Conservation (phyloP, 1,139 yeast species). For the Hemisphaericaspora lyxosophila region DNA sequence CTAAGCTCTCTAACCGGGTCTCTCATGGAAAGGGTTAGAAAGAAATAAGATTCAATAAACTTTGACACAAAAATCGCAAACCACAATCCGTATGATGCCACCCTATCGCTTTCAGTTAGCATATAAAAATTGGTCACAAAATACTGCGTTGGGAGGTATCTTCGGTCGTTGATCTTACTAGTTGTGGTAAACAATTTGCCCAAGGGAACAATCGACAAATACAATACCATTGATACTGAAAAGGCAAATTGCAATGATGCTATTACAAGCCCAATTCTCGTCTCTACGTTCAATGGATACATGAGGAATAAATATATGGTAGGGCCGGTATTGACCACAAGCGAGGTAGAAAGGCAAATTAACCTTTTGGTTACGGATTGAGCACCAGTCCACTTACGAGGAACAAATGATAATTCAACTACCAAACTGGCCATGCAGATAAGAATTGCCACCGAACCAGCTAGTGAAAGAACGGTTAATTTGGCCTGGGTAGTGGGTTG, state of each 20-base stretch:
- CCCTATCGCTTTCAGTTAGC: slow-evolving; percentile 36
- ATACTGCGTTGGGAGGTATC: slow-evolving; percentile 31
- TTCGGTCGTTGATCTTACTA: slow-evolving; percentile 18
- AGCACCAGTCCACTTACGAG: slow-evolving; percentile 57
- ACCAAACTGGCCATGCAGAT: slow-evolving; percentile 44
- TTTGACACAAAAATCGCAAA: slow-evolving; percentile 44
- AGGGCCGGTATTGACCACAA: slow-evolving; percentile 38
- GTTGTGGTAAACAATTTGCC: slow-evolving; percentile 36
- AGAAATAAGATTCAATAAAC: slow-evolving; percentile 52
- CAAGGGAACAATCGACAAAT: slow-evolving; percentile 48
- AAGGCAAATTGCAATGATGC: slow-evolving; percentile 45
- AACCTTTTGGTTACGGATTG: slow-evolving; percentile 41
- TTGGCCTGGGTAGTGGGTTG: slow-evolving; percentile 48
- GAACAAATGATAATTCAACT: slow-evolving; percentile 50
- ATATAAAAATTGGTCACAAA: slow-evolving; percentile 39
- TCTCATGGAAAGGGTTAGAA: slow-evolving; percentile 45
- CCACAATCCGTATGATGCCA: slow-evolving; percentile 51
- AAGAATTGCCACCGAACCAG: slow-evolving; percentile 48
- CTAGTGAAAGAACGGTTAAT: slow-evolving; percentile 50
- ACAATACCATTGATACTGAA: slow-evolving; percentile 42
- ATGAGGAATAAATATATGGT: slow-evolving; percentile 37
- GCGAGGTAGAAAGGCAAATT: slow-evolving; percentile 25
- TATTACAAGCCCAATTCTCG: slow-evolving; percentile 33
- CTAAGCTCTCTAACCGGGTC: slow-evolving; percentile 52
- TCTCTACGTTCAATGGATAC: slow-evolving; percentile 24